These are phyloP conservation scores for Hymenoscyphus occultus DNA, from an alignment of 2,329 filamentous ascomycete genomes.

Conservation along the genomic window DNA sequence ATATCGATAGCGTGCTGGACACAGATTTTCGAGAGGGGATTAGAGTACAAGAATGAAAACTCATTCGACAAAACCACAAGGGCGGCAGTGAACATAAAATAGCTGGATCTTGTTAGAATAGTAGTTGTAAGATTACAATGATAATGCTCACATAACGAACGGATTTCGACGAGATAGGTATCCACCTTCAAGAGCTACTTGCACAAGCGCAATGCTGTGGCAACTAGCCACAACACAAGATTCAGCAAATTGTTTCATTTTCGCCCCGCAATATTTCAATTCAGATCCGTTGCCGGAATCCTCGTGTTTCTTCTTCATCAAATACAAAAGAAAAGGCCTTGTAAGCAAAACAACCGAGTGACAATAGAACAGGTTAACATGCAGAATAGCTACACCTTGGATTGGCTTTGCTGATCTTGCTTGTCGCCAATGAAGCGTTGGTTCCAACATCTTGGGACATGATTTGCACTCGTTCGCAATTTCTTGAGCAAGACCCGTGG, in stretches of 20 bases:
- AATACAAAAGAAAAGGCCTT: slow-evolving; percentile 60
- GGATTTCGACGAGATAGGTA: slow-evolving; percentile 53
- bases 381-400: slow-evolving; percentile 57
- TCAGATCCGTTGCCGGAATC: slow-evolving; percentile 32
- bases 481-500: slow-evolving; percentile 53
- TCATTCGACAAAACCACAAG: slow-evolving; percentile 56
- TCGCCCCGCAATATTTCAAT: slow-evolving; percentile 34
- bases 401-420: slow-evolving; percentile 44
- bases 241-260: slow-evolving; percentile 47
- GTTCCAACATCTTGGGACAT: slow-evolving; percentile 50
- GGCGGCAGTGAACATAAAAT: slow-evolving; percentile 54
- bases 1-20: slow-evolving; percentile 47
- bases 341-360: slow-evolving; percentile 63
- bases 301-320: slow-evolving; percentile 46
- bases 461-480: slow-evolving; percentile 52
- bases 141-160: slow-evolving; percentile 50
- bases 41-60: slow-evolving; percentile 49
- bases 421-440: slow-evolving; percentile 49
- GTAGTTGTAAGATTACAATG: not conserved
- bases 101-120: slow-evolving; percentile 38
- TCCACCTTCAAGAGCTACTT: slow-evolving; percentile 43
- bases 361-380: slow-evolving; percentile 59
- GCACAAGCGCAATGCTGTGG: slow-evolving; percentile 48
- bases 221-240: slow-evolving; percentile 51
- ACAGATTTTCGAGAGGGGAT: slow-evolving; percentile 41